Evolutionary conservation across 2,329 filamentous ascomycete genomes (phyloP), one percentile per base, ranked within the genome.

Genomic region (Didymella segeticola): DNA sequence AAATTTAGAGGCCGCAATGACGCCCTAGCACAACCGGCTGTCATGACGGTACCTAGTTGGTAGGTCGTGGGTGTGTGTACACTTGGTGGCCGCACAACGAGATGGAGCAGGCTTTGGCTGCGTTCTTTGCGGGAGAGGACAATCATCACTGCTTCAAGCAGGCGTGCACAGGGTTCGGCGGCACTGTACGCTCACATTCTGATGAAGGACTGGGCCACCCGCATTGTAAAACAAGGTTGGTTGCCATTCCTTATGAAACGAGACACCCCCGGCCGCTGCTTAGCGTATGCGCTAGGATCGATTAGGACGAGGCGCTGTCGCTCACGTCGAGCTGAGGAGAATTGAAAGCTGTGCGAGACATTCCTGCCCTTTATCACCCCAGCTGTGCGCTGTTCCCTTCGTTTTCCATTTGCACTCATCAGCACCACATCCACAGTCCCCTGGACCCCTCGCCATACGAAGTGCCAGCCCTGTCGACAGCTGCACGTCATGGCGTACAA

Each of bases 401-500:
- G 47, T 56, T 56, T 52, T 55, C 22, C 62, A 61, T 57, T 55
- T 51, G 42, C 49, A 39, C 49, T 45, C 62, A 58, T 43, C 56
- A 51, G 48, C 60, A 55, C 51, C 43, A 54, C 57, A 49, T 42
- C 51, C 31, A 47, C 22, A 34, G 45, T 54, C 51, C 27, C 14
- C 23, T 55, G 53, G 38, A 54, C 53, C 52, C n/a, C 45, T 42
- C 53, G 51, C 56, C 63, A 59, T 56, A 57, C 53, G 52, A 50
- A 45, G 60, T 56, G 53, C 62, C 60, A 54, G 62, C 57, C 59
- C 57, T n/a, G 61, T 58, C 55, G 61, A 62, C 54, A 61, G 63
- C 67, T 62, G 69, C 64, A 68, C 67, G 58, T 58, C 67, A 75
- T 75, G 73, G 71, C 71, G 48, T 72, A 74, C 71, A 73, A 71